Evolutionary conservation across 257 asterid species (phyloP).

Genomic region (Capsicum chinense): DNA sequence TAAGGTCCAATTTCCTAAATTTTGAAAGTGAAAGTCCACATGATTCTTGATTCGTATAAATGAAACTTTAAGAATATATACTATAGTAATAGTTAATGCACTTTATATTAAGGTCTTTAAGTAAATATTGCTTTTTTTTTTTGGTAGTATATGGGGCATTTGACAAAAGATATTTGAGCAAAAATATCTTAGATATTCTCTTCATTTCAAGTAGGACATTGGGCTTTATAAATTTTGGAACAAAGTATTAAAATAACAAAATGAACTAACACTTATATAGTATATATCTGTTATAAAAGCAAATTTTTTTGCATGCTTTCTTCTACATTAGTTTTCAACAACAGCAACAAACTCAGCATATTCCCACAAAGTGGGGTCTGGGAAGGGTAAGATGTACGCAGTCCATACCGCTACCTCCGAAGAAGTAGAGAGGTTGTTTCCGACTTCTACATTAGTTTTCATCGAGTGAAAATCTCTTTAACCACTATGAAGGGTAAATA

Average conservation of each 20-base stretch:
- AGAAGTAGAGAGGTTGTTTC: no score
- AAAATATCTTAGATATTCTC: slow-evolving; percentile 20
- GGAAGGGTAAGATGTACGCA: no score
- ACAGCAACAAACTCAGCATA: no score
- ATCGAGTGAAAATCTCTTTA: background rate
- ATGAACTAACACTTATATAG: background rate
- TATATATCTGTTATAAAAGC: no score
- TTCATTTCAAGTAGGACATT: background rate
- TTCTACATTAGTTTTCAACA: no score
- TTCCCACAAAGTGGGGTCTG: no score
- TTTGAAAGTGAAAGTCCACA: background rate
- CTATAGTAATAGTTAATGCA: background rate
- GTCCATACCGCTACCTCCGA: no score
- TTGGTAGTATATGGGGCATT: background rate
- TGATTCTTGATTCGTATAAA: background rate
- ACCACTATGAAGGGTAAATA: background rate
- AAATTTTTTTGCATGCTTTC: no score
- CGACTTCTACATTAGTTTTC: background rate
- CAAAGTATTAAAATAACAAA: background rate
- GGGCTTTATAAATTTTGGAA: background rate
- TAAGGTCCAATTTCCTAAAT: background rate
- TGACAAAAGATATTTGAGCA: background rate
- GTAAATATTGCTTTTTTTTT: background rate
- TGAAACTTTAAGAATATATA: background rate
- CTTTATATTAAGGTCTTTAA: background rate